A percentile compares a stretch with the other conserved stretches of the same genome.
Conservation (phyloP, 1,139 yeast species). For the Lodderomyces pseudojiufengensis region DNA sequence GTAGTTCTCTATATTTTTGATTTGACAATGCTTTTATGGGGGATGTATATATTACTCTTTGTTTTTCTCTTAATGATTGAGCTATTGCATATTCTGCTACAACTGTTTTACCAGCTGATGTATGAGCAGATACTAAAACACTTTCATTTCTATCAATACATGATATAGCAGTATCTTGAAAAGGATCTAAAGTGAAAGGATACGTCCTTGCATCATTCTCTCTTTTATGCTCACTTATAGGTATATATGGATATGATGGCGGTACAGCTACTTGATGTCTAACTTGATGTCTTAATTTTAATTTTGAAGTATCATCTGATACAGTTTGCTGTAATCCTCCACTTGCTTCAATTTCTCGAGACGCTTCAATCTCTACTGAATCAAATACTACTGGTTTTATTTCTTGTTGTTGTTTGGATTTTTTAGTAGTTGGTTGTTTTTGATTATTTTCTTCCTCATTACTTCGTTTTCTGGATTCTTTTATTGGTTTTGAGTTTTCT, state of each 20-base stretch:
- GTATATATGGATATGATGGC: conserved; percentile 80
- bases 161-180: conserved; percentile 92
- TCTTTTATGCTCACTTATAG: conserved; percentile 83
- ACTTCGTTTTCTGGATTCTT: conserved; percentile 12
- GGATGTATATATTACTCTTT: conserved; percentile 93
- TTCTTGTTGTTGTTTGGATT: conserved; percentile 23
- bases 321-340: conserved; percentile 56
- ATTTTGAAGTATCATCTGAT: conserved; percentile 46
- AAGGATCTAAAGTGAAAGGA: conserved; percentile 91
- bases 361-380: conserved; percentile 85
- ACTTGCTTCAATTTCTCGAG: conserved; percentile 80
- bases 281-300: conserved; percentile 84
- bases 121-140: conserved; percentile 97
- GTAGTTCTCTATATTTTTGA: conserved; percentile 90
- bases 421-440: conserved; percentile 35
- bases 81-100: conserved; percentile 99
- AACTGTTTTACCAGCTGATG: conserved; percentile 98
- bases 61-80: conserved; percentile 83
- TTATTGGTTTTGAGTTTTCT: conserved; percentile 10
- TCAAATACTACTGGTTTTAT: conserved; percentile 77
- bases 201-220: conserved; percentile 74
- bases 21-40: conserved; percentile 96
- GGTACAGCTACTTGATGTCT: conserved; percentile 98
- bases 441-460: conserved; percentile 44
- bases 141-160: conserved; percentile 93